Evolutionary conservation across 2,329 filamentous ascomycete genomes (phyloP).

Genomic region (Pseudopithomyces chartarum): DNA sequence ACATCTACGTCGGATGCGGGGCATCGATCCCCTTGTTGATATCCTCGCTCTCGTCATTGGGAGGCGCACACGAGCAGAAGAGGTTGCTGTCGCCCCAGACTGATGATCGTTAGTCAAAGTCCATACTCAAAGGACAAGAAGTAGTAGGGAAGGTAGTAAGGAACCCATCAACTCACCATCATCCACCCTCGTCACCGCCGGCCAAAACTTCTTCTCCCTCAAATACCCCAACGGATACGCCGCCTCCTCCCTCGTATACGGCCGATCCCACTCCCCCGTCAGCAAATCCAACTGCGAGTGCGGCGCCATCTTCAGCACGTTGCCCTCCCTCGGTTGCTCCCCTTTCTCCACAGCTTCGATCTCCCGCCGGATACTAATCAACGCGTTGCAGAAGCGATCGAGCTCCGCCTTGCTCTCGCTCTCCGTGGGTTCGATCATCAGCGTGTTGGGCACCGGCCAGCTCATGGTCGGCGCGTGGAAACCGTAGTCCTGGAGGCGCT

Average conservation of each 20-base stretch:
- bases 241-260: constrained; percentile 79
- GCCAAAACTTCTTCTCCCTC: constrained; percentile 98
- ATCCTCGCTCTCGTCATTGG: constrained; percentile 56
- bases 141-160: too few relatives aligned
- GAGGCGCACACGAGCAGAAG: constrained; percentile 91
- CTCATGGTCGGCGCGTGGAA: constrained; percentile 98
- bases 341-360: constrained; percentile 85
- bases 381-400: constrained; percentile 88
- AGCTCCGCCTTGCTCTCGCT: constrained; percentile 91
- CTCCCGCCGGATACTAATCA: constrained; percentile 84
- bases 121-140: too few relatives aligned
- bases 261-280: constrained; percentile 76
- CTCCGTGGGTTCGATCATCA: constrained; percentile 98
- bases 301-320: constrained; percentile 87
- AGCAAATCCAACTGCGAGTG: constrained; percentile 85
- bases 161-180: constrained; percentile 78
- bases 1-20: background rate
- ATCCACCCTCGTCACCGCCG: constrained; percentile 81
- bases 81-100: constrained; percentile 90
- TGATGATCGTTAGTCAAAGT: constrained; percentile 50
- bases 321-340: constrained; percentile 72
- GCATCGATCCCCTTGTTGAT: constrained; percentile 23
- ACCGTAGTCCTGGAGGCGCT: constrained; percentile 94
- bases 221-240: constrained; percentile 85
- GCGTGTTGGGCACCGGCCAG: constrained; percentile 91